A percentile compares a stretch with the other conserved stretches of the same genome.
phyloP scores from a whole-genome alignment of 2,329 filamentous ascomycete species.

The Pezicula rhizophila region DNA sequence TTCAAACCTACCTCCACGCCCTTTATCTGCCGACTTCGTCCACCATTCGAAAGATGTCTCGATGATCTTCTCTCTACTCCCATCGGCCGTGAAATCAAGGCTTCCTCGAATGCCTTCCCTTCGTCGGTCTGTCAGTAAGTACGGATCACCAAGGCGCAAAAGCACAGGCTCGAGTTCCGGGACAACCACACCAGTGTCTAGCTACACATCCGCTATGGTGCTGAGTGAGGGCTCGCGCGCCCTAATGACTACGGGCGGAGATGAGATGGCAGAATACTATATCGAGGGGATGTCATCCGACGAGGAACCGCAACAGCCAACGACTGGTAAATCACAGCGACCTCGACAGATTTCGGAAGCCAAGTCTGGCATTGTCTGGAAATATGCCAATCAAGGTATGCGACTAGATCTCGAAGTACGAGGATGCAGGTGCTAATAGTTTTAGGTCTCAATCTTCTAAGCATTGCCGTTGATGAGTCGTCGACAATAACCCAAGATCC shows the following conservation, averaged over 20 bases:
- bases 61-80: constrained; percentile 48
- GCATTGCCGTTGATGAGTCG: constrained; percentile 39
- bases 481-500: constrained; percentile 23
- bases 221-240: constrained; percentile 6
- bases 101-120: constrained; percentile 46
- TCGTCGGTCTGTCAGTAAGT: constrained; percentile 31
- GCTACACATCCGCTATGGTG: constrained; percentile 18
- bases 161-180: constrained; percentile 27
- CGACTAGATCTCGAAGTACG: background rate
- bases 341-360: constrained; percentile 13
- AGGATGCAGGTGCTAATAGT: background rate
- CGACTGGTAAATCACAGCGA: background rate
- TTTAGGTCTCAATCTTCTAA: constrained; percentile 40
- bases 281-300: constrained; percentile 12
- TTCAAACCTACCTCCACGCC: background rate
- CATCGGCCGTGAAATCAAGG: constrained; percentile 43
- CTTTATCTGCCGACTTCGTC: constrained; percentile 2
- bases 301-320: constrained; percentile 10
- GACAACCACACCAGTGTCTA: constrained; percentile 18
- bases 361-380: constrained; percentile 41
- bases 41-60: constrained; percentile 27
- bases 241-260: constrained; percentile 3
- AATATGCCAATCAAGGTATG: constrained; percentile 43
- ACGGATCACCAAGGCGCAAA: constrained; percentile 10
- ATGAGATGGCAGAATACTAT: constrained; percentile 12